Conservation (phyloP, 441 rosid species). For the Euphorbia celastroides region DNA sequence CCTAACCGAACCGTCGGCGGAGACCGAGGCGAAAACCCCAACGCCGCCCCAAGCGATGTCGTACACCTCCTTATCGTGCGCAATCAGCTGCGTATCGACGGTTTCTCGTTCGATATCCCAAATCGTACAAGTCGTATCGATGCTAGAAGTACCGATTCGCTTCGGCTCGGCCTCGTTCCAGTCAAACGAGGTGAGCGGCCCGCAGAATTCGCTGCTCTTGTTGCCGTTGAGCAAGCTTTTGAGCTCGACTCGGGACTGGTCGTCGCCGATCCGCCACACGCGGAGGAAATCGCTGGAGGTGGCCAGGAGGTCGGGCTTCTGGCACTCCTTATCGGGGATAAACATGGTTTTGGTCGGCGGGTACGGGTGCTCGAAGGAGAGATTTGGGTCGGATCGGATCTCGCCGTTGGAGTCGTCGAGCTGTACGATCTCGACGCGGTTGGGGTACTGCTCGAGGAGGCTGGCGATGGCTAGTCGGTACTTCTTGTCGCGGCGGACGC, state of each 20-base stretch:
- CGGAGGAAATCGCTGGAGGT: slow-evolving; percentile 92
- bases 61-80: slow-evolving; percentile 91
- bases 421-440: slow-evolving; percentile 87
- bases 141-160: slow-evolving; percentile 81
- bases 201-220: slow-evolving; percentile 83
- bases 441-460: slow-evolving; percentile 69
- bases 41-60: slow-evolving; percentile 99
- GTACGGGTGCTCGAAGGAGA: slow-evolving; percentile 85
- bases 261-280: slow-evolving; percentile 72
- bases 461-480: slow-evolving; percentile 94
- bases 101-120: slow-evolving; percentile 93
- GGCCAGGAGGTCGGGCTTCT: slow-evolving; percentile 81
- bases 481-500: slow-evolving; percentile 95
- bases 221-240: slow-evolving; percentile 68
- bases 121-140: slow-evolving; percentile 91
- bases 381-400: slow-evolving; percentile 79
- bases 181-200: slow-evolving; percentile 85
- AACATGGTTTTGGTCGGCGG: slow-evolving; percentile 87
- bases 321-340: slow-evolving; percentile 89
- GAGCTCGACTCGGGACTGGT: slow-evolving; percentile 63
- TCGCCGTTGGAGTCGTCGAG: slow-evolving; percentile 97
- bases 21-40: slow-evolving; percentile 93
- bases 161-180: slow-evolving; percentile 97
- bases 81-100: slow-evolving; percentile 89
- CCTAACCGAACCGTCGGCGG: slow-evolving; percentile 93